Conservation (phyloP, 1,284 basidiomycete genomes). For the Sanghuangporus baumii region DNA sequence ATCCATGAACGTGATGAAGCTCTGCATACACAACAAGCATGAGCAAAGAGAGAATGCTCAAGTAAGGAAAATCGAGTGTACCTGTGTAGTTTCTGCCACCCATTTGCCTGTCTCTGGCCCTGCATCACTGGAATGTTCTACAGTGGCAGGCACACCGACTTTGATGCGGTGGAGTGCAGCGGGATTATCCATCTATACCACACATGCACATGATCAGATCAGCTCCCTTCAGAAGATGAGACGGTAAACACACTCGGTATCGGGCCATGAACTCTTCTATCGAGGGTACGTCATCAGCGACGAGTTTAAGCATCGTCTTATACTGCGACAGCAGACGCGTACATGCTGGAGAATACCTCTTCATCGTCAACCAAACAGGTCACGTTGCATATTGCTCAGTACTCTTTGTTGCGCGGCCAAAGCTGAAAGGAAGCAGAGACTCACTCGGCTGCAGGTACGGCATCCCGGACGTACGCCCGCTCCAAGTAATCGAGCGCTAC, state of each 20-base stretch:
- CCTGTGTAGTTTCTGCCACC: slow-evolving; percentile 98
- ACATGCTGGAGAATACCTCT: slow-evolving; percentile 95
- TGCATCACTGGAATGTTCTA: slow-evolving; percentile 84
- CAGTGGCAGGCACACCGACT: slow-evolving; percentile 94
- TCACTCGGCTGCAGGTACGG: slow-evolving; percentile 84
- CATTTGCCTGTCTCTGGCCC: slow-evolving; percentile 88
- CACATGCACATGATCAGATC: slow-evolving; percentile 5
- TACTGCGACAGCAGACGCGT: slow-evolving; percentile 90
- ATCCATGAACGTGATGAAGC: slow-evolving; percentile 99
- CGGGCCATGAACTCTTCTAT: slow-evolving; percentile 89
- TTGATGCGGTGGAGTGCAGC: slow-evolving; percentile 87
- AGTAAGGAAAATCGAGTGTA: slow-evolving; percentile 26
- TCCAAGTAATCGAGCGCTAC: slow-evolving; percentile 93
- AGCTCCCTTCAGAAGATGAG: not conserved
- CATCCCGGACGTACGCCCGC: slow-evolving; percentile 91
- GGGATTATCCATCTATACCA: slow-evolving; percentile 82
- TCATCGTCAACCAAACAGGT: slow-evolving; percentile 24
- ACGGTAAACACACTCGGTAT: slow-evolving; percentile 61
- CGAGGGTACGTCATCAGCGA: slow-evolving; percentile 77
- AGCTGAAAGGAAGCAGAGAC: slow-evolving; percentile 29
- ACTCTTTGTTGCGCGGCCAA: not conserved
- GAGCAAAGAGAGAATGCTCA: not conserved
- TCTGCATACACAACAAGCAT: slow-evolving; percentile 38
- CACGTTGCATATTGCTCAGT: slow-evolving; percentile 19
- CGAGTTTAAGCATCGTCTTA: slow-evolving; percentile 94